Base-by-base conservation (phyloP, 495 filamentous ascomycete genomes). In the Aspergillus carlsbadensis region DNA sequence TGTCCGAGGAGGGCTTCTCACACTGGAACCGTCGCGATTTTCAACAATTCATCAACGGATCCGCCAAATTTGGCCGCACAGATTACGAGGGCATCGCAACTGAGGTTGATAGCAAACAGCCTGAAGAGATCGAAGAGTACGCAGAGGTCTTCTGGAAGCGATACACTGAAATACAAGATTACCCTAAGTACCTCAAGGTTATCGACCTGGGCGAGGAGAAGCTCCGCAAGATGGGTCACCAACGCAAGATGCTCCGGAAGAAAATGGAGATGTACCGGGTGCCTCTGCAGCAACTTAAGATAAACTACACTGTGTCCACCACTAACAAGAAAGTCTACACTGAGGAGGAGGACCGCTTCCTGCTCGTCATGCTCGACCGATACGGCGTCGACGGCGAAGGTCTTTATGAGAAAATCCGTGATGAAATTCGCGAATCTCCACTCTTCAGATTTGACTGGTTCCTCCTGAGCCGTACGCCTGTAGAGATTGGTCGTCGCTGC, bases 281-380 rank as follows among this genome's bases (percentile, higher is more conserved):
- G 40, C 95, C 95, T 26, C 81, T 99, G 3, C 92, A 98, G 71
- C 95, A 99, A 71, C 82, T 99, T 53, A 96, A 96, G 78, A 90
- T 99, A 75, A 96, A 94, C 74, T 99, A 99, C 70, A 94, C 91
- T 0, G 94, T 99, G 18, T 96, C 91, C 2, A 99, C 95, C 3
- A 99, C 95, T 44, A 99, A 99, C 77, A 99, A 99, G 80, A 98
- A 98, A 76, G 91, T 98, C 6, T 99, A 99, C 66, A 97, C 94
- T 0, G 95, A 98, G 66, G 95, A 99, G 66, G 95, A 99, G 72
- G 95, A 99, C 65, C 85, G 95, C 10, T 99, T 99, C 74, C 77
- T 99, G 46, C 79, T 99, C 26, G 92, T 98, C 35, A 88, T 96
- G 75, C 73, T 99, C 3, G 91, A 99, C 69, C 87, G 85, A 70